phyloP scores from a whole-genome alignment of 2,329 filamentous ascomycete species.

The Ascochyta rabiei region DNA sequence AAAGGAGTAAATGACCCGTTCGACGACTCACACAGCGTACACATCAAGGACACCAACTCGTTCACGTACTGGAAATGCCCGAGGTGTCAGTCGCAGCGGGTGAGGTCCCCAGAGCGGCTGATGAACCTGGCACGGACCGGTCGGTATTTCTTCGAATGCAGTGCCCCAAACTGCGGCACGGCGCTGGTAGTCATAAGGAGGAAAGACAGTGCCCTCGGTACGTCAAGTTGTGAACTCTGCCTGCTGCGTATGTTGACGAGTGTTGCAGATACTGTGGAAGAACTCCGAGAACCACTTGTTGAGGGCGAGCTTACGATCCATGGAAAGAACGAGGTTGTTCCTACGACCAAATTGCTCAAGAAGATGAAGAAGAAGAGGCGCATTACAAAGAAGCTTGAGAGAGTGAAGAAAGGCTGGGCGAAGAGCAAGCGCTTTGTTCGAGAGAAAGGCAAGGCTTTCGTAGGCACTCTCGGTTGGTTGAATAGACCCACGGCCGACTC shows the following conservation, averaged over 20 bases:
- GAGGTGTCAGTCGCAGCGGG: neutral
- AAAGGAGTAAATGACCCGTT: neutral
- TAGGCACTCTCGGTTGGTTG: neutral
- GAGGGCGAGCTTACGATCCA: neutral
- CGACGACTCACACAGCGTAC: neutral
- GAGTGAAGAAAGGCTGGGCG: neutral
- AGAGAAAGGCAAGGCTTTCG: neutral
- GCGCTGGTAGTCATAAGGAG: neutral
- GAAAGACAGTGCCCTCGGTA: neutral
- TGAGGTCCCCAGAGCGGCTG: neutral
- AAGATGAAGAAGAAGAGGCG: neutral
- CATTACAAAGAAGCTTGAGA: neutral
- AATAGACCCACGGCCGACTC: neutral
- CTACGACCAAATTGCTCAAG: neutral
- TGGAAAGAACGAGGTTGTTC: neutral
- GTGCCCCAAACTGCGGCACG: neutral
- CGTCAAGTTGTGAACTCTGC: neutral
- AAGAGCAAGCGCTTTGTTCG: neutral
- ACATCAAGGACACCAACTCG: neutral
- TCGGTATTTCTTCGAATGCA: neutral
- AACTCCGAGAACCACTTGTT: neutral
- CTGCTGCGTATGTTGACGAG: neutral
- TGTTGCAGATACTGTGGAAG: neutral
- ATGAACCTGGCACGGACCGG: neutral
- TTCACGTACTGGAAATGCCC: conserved; percentile 1